Conservation (phyloP, 73 alveolate species). For the Uronychia setigera region DNA sequence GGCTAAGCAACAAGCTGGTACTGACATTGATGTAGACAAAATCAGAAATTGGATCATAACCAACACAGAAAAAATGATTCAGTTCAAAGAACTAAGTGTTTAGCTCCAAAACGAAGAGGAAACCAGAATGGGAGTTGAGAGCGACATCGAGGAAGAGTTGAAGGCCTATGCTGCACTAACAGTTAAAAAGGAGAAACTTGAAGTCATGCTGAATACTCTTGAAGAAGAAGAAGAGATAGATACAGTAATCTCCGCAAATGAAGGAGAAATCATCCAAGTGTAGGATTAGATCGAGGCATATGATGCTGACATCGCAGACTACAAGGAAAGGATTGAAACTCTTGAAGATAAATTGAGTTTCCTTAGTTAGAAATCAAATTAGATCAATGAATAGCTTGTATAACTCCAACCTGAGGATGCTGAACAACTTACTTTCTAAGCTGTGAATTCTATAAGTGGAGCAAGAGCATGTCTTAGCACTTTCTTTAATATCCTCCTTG, state of each 20-base stretch:
- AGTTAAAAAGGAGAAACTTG: conserved; percentile 53
- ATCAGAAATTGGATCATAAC: conserved; percentile 36
- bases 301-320: conserved; percentile 38
- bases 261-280: background rate
- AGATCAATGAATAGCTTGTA: conserved; percentile 13
- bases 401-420: conserved; percentile 47
- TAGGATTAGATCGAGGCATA: conserved; percentile 33
- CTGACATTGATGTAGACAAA: conserved; percentile 22
- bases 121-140: conserved; percentile 53
- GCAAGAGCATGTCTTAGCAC: conserved; percentile 56
- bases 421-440: conserved; percentile 46
- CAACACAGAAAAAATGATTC: conserved; percentile 40
- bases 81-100: background rate
- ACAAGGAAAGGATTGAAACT: conserved; percentile 53
- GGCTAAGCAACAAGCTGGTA: conserved; percentile 27
- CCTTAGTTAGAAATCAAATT: conserved; percentile 31
- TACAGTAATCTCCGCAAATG: conserved; percentile 12
- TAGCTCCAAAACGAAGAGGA: conserved; percentile 59
- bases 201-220: conserved; percentile 13
- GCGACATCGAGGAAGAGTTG: conserved; percentile 53
- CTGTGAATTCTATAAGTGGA: conserved; percentile 46
- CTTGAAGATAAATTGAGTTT: conserved; percentile 67
- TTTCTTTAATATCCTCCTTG: conserved; percentile 57
- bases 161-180: conserved; percentile 25
- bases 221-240: conserved; percentile 23